phyloP scores from a whole-genome alignment of 2,329 filamentous ascomycete species.

The Coniosporium tulheliwenetii region DNA sequence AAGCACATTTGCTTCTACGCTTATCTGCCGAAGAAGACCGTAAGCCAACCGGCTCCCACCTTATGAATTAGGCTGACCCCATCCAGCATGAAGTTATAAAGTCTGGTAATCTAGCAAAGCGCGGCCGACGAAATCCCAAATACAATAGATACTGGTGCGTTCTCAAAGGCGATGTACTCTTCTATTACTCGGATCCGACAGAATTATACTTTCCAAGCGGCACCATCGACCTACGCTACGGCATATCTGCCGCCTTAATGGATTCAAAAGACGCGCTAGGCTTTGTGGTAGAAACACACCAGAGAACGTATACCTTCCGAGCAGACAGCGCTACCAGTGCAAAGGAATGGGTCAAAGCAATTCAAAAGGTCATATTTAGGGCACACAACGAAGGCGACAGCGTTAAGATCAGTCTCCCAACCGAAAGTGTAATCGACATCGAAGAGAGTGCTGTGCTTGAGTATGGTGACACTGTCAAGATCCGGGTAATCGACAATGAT shows the following conservation, averaged over 20 bases:
- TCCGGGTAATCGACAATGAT: constrained; percentile 82
- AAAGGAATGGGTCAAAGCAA: constrained; percentile 88
- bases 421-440: constrained; percentile 78
- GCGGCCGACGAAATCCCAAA: constrained; percentile 71
- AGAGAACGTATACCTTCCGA: constrained; percentile 71
- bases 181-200: constrained; percentile 72
- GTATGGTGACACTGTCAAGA: constrained; percentile 85
- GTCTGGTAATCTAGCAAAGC: constrained; percentile 77
- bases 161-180: constrained; percentile 78
- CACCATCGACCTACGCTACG: constrained; percentile 83
- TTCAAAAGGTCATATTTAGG: constrained; percentile 89
- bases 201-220: constrained; percentile 85
- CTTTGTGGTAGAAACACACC: constrained; percentile 69
- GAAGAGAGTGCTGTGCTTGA: constrained; percentile 85
- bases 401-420: constrained; percentile 85
- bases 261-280: constrained; percentile 56
- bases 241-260: constrained; percentile 65
- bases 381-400: constrained; percentile 94
- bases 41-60: constrained; percentile 24
- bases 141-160: constrained; percentile 90
- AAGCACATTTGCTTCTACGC: constrained; percentile 95
- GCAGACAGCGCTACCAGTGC: constrained; percentile 80
- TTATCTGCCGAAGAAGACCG: constrained; percentile 85
- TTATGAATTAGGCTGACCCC: constrained; percentile 7
- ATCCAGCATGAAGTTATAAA: constrained; percentile 44